Evolutionary conservation across 768 basidiomycete genomes (phyloP).

Genomic region (Lepiota subincarnata): DNA sequence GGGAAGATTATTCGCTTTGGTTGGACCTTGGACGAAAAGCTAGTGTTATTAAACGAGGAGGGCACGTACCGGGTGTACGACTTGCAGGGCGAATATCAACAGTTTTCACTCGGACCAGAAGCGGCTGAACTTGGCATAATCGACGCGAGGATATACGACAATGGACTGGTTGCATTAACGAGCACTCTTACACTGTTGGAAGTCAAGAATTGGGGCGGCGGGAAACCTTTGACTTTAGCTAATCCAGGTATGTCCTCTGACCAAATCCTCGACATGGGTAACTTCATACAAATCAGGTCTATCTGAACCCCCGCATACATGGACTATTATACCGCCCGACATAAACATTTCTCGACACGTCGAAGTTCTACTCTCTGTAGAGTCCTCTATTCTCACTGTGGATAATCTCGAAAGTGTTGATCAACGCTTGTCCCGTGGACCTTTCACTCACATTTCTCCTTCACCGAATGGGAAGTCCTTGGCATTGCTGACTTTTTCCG

Average conservation of each 20-base stretch:
- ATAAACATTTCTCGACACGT: slow-evolving; percentile 85
- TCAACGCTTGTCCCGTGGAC: slow-evolving; percentile 83
- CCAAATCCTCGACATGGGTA: slow-evolving; percentile 1
- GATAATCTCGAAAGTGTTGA: slow-evolving; percentile 89
- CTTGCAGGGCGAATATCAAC: slow-evolving; percentile 79
- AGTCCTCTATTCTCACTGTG: slow-evolving; percentile 74
- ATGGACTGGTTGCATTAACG: slow-evolving; percentile 83
- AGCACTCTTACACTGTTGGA: slow-evolving; percentile 74
- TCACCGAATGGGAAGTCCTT: slow-evolving; percentile 95
- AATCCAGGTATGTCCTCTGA: slow-evolving; percentile 56
- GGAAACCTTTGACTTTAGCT: slow-evolving; percentile 65
- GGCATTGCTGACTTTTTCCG: slow-evolving; percentile 71
- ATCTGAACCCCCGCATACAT: slow-evolving; percentile 75
- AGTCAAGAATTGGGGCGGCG: slow-evolving; percentile 86
- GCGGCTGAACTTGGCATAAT: slow-evolving; percentile 79
- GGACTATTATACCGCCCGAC: slow-evolving; percentile 89
- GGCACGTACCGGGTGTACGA: slow-evolving; percentile 90
- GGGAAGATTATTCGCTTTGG: slow-evolving; percentile 78
- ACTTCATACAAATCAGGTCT: slow-evolving; percentile 43
- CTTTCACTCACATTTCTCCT: slow-evolving; percentile 81
- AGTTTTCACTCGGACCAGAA: slow-evolving; percentile 80
- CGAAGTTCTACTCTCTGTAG: slow-evolving; percentile 82
- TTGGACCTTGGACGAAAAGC: slow-evolving; percentile 78
- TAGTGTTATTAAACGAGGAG: slow-evolving; percentile 88
- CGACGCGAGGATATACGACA: slow-evolving; percentile 82